phyloP scores from a whole-genome alignment of 805 yeast genomes.

The Cyberlindnera mississippiensis region DNA sequence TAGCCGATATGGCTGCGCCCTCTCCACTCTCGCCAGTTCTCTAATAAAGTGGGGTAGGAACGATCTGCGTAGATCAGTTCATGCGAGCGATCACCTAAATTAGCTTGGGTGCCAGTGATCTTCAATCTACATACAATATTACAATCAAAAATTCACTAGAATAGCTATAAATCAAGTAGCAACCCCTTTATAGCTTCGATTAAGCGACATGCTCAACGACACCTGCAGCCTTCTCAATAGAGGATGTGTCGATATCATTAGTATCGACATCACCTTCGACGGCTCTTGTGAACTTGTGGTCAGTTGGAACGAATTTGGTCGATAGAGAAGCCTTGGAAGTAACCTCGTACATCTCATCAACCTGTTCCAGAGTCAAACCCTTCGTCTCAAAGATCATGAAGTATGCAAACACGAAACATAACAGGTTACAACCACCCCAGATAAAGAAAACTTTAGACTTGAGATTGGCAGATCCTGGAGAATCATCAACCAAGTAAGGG shows the following conservation, averaged over 20 bases:
- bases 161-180: too few relatives aligned
- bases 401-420: slow-evolving; percentile 54
- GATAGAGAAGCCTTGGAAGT: slow-evolving; percentile 33
- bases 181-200: too few relatives aligned
- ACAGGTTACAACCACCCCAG: slow-evolving; percentile 57
- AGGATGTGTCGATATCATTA: background rate
- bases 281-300: slow-evolving; percentile 28
- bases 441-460: slow-evolving; percentile 36
- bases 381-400: slow-evolving; percentile 61
- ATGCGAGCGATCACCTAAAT: too few relatives aligned
- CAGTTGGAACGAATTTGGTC: slow-evolving; percentile 28
- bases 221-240: background rate
- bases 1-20: too few relatives aligned
- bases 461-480: slow-evolving; percentile 54
- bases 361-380: slow-evolving; percentile 63
- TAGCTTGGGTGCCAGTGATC: too few relatives aligned
- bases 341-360: slow-evolving; percentile 51
- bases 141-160: background rate
- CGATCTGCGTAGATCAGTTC: too few relatives aligned
- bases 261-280: slow-evolving; percentile 2
- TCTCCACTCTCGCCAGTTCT: too few relatives aligned
- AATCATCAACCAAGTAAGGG: slow-evolving; percentile 64
- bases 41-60: too few relatives aligned
- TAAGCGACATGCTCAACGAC: slow-evolving; percentile 1
- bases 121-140: background rate